Base-by-base conservation (phyloP, 2,329 filamentous ascomycete species). In the Colletotrichum sp. region DNA sequence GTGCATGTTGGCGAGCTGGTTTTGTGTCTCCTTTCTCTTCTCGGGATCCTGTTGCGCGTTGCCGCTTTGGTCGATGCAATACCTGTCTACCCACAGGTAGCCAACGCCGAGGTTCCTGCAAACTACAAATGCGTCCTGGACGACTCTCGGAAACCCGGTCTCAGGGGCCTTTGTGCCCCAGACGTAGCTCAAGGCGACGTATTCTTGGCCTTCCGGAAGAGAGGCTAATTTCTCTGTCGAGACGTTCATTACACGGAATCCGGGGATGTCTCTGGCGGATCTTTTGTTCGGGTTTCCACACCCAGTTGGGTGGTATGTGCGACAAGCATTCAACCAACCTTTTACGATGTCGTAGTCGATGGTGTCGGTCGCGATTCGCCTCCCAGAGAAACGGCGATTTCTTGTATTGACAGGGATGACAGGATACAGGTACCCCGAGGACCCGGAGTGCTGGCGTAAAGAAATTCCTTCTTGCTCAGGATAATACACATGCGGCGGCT, bases 61-160 rank as follows among this genome's bases (percentile, higher is more conserved):
- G 24, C 55, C 55, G 10, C 24, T 28, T 21, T 65, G 62, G 44
- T 81, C 79, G 57, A 86, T 83, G 67, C 85, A 87, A 5, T 85
- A 80, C 30, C 81, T 79, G 72, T 86, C 85, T 6, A 87, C 82
- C 85, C 85, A 87, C 9, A 87, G 79, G 70, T 85, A 85, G 6
- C 81, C 78, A 13, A 84, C 76, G 2, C 84, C 84, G 8, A 87
- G 78, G 8, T 81, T 78, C 21, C 78, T 81, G 1, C 82, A 81
- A 8, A 84, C 84, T 3, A 76, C 71, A 9, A 83, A 81, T 12
- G 84, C 81, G 76, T 79, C 57, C 78, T 78, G 18, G 57, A 73
- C 62, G n/a, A 67, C 63, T 28, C n/a, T 26, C 10, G 70, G 62
- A 8, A 72, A 16, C 4, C 55, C 55, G 26, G 55, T 18, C 16